Evolutionary conservation across 176 grass and related monocot genomes (phyloP), one percentile per base, ranked within the genome.

Genomic region (Stipa capillata): DNA sequence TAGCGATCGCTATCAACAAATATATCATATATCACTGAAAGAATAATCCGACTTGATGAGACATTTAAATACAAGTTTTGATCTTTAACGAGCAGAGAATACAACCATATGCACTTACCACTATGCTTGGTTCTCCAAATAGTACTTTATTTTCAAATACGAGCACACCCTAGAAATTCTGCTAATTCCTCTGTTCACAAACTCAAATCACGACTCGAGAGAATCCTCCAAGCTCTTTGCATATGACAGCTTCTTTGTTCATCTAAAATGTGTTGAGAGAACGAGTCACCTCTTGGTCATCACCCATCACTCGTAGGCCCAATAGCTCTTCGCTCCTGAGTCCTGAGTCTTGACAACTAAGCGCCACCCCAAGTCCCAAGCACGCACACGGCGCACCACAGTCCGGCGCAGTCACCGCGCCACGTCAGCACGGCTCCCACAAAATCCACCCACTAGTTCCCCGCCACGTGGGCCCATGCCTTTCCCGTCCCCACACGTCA

Each of bases 401-500:
- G 6, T 5, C 34, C 61, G 17, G 17, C 9, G 1, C 39, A 21
- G 76, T 23, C 67, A 20, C 42, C 39, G 3, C 15, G 82, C 61
- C 56, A 73, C 43, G 54, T 73, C 42, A 45, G 20, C 20, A 25
- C 5, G 2, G 31, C 5, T 13, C 72, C 80, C 74, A 73, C 66
- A 58, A 67, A 73, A 79, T 73, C 86, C 24, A 20, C 67, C 70
- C 29, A 56, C 2, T 20, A 52, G 8, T 5, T 65, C 35, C 12
- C 39, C 1, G 21, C 77, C 37, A 48, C 4, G 54, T 61, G 35
- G 72, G 35, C 73, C 73, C 27, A 2, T 0, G 0, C 21, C 1
- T 8, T 83, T 48, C 72, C 79, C 73, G 85, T 83, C 79, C 79
- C 73, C 73, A 78, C 79, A 78, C 73, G 73, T 83, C 85, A 87